A percentile compares a stretch with the other conserved stretches of the same genome.
Conservation (phyloP, 2,329 filamentous ascomycete species). For the Epichloe brachyelytri region DNA sequence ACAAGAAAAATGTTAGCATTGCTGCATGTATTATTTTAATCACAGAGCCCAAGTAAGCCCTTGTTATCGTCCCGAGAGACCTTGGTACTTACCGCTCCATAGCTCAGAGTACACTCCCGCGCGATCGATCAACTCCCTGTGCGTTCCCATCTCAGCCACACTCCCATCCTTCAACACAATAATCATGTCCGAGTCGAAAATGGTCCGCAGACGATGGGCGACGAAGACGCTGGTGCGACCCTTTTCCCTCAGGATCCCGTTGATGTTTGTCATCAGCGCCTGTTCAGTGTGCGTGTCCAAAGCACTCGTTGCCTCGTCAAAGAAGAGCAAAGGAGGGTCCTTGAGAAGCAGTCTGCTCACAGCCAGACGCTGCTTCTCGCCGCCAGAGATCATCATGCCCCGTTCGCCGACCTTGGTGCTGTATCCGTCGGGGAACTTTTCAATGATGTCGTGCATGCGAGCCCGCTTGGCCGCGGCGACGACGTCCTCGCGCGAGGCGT, state of each 20-base stretch:
- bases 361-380: slow-evolving; percentile 85
- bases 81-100: slow-evolving; percentile 60
- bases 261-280: slow-evolving; percentile 81
- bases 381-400: slow-evolving; percentile 92
- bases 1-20: not conserved
- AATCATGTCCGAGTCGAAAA: slow-evolving; percentile 86
- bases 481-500: slow-evolving; percentile 61
- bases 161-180: slow-evolving; percentile 75
- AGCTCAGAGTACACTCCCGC: slow-evolving; percentile 77
- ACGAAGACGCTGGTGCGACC: slow-evolving; percentile 86
- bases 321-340: slow-evolving; percentile 81
- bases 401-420: slow-evolving; percentile 84
- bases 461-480: slow-evolving; percentile 68
- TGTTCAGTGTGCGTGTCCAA: slow-evolving; percentile 91
- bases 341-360: slow-evolving; percentile 76
- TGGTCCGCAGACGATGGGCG: slow-evolving; percentile 81
- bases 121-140: slow-evolving; percentile 66
- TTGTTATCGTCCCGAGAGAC: not conserved
- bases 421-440: slow-evolving; percentile 75
- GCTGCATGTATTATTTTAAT: too few species aligned
- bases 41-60: not conserved
- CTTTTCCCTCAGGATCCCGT: slow-evolving; percentile 82
- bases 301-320: slow-evolving; percentile 88
- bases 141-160: slow-evolving; percentile 83
- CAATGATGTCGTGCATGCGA: slow-evolving; percentile 71